Percentiles rank a stretch among this genome's conserved stretches.
Evolutionary conservation across 2,329 filamentous ascomycete species (phyloP).

Genomic region (Phoma herbarum): DNA sequence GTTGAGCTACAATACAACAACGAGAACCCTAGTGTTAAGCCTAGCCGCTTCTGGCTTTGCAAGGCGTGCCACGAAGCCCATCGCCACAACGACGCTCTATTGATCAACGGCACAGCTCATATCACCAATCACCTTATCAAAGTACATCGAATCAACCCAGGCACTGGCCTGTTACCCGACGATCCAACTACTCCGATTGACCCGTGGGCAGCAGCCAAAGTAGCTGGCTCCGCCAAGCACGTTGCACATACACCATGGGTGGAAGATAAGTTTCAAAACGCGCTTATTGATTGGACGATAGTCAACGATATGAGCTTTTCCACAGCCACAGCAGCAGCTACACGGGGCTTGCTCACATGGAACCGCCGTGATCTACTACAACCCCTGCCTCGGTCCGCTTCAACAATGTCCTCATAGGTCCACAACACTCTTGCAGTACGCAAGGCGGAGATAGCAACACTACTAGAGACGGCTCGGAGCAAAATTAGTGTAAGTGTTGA

Average conservation of each 20-base stretch:
- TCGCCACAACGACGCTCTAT: no score
- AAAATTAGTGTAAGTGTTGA: neutral
- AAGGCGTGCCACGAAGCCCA: no score
- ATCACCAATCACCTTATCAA: neutral
- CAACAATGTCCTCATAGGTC: neutral
- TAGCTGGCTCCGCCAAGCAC: neutral
- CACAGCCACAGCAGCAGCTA: neutral
- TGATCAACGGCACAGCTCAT: no score
- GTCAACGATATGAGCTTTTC: neutral
- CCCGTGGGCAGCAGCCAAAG: neutral
- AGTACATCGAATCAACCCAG: neutral
- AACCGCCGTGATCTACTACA: neutral
- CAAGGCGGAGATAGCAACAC: neutral
- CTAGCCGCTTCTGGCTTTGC: no score
- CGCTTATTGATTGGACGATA: neutral
- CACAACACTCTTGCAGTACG: neutral
- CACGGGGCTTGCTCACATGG: neutral
- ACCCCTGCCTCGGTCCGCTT: neutral
- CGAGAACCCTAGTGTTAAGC: no score
- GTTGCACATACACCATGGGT: neutral
- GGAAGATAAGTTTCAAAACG: neutral
- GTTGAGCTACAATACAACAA: no score
- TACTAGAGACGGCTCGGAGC: neutral
- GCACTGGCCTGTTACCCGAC: neutral
- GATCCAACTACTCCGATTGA: no score